phyloP scores from a whole-genome alignment of 108 stramenopile species.

The Discostella stelligeroides region DNA sequence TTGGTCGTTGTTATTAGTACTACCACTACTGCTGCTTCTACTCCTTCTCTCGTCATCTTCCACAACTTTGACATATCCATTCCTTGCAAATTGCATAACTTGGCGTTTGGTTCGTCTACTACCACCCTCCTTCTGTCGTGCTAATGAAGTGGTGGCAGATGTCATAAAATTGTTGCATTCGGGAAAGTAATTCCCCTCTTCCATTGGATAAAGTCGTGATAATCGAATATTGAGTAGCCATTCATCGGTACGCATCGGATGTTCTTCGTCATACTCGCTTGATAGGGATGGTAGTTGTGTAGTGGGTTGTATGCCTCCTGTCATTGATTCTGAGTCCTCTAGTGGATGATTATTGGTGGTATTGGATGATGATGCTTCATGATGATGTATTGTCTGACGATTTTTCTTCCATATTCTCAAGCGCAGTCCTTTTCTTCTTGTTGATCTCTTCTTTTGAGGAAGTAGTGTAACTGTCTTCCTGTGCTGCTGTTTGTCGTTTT shows the following conservation, averaged over 20 bases:
- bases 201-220: conserved; percentile 28
- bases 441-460: no score
- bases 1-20: no score
- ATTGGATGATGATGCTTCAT: no score
- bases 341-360: no score
- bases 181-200: conserved; percentile 32
- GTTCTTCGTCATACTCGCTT: conserved; percentile 42
- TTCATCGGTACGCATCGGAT: conserved; percentile 55
- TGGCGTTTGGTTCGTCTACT: conserved; percentile 27
- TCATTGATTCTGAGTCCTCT: no score
- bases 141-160: background rate
- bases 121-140: background rate
- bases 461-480: no score
- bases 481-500: no score
- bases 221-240: conserved; percentile 47
- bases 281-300: background rate
- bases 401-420: no score
- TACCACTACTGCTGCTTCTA: background rate
- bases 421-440: no score
- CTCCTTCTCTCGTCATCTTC: conserved; percentile 11
- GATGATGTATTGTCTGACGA: no score
- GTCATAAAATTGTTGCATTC: background rate
- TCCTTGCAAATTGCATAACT: conserved; percentile 50
- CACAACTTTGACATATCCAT: conserved; percentile 51
- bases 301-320: background rate